phyloP scores from a whole-genome alignment of 106 monocot genomes.

The Hemerocallis citrina region DNA sequence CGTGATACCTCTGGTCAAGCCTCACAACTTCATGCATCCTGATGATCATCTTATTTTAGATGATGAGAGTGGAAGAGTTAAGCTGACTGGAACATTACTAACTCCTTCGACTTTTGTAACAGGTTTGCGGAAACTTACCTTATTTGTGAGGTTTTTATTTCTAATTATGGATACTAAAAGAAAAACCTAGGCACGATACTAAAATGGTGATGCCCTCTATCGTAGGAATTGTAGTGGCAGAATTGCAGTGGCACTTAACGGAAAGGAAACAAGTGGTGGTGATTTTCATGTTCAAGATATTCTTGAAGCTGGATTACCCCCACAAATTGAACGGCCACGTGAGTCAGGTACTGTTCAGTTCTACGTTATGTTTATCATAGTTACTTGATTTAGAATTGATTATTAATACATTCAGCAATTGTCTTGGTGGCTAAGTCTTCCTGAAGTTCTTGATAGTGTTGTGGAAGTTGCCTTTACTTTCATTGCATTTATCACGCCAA shows the following conservation, averaged over 20 bases:
- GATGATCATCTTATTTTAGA: slow-evolving; percentile 97
- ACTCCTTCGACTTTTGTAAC: slow-evolving; percentile 63
- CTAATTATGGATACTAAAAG: no score
- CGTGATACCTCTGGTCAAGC: slow-evolving; percentile 75
- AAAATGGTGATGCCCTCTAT: not conserved
- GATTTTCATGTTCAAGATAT: slow-evolving; percentile 84
- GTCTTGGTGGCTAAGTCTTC: no score
- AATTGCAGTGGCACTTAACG: slow-evolving; percentile 72
- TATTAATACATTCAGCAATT: no score
- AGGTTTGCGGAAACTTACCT: slow-evolving; percentile 30
- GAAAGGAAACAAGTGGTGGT: slow-evolving; percentile 83
- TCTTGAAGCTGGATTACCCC: slow-evolving; percentile 73
- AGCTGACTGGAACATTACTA: slow-evolving; percentile 57
- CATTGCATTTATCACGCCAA: not conserved
- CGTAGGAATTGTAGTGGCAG: slow-evolving; percentile 74
- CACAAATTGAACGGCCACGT: slow-evolving; percentile 37
- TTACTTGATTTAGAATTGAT: no score
- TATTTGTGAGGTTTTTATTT: no score
- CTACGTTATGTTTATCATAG: slow-evolving; percentile 4
- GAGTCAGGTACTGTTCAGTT: slow-evolving; percentile 29
- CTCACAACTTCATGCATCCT: slow-evolving; percentile 91
- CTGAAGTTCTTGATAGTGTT: not conserved
- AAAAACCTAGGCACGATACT: no score
- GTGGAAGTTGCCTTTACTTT: not conserved
- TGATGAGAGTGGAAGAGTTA: slow-evolving; percentile 98